Evolutionary conservation across 306 rosid species (phyloP), one percentile per base, ranked within the genome.

Genomic region (Quercus engelmannii): DNA sequence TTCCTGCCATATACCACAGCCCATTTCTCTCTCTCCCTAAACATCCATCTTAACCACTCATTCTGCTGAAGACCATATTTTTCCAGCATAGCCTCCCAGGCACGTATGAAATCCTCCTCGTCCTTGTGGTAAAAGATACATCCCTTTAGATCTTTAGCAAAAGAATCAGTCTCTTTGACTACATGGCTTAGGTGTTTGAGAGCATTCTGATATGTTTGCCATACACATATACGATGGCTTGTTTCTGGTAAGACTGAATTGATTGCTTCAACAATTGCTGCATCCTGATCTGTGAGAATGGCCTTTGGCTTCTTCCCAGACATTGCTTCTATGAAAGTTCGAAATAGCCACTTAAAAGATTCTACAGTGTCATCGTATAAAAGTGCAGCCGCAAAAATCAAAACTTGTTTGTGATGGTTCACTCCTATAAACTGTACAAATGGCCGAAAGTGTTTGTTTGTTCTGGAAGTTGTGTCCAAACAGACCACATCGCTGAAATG

Each of bases 31-130:
- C 82, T 88, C 71, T 88, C 88, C 77, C 90, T 89, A 75, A 86
- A 86, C 88, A 89, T 87, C 92, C 95, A 91, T 84, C 85, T 86
- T 78, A 91, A 73, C 95, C 95, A 89, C 71, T 91, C 92, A 76
- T 85, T 89, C 81, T 82, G 81, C 80, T 79, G 88, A 30, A 89
- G 91, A 85, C 67, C 81, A 79, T 87, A 79, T 59, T 80, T 88
- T 58, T 82, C 86, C 83, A 90, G 65, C 87, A 90, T 82, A 69
- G 82, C 78, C 76, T 78, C 84, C 94, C 94, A 91, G 30, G 87
- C 86, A 82, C 33, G 68, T 74, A 81, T 5, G 73, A 91, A 91
- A 52, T 76, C 84, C 56, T 83, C 90, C 76, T 88, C 94, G 33
- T 87, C 81, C 83, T 88, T 85, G 56, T 82, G 87, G 55, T 82